Evolutionary conservation across 78 protist genomes (phyloP).

Genomic region (Cavenderia fasciculata): DNA sequence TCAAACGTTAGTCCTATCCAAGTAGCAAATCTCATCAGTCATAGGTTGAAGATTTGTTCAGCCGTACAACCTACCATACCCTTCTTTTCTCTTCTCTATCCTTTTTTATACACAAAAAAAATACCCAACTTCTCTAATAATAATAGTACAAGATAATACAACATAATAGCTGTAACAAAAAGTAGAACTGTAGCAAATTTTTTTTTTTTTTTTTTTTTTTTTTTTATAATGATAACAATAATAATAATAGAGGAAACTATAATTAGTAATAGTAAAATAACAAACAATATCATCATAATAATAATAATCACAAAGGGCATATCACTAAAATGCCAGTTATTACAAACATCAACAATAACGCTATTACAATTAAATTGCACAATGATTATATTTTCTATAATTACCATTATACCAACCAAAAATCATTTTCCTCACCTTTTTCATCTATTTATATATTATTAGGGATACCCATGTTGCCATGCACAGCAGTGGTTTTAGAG

Average conservation of each 20-base stretch:
- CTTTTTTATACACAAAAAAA: too few species aligned
- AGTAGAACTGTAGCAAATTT: too few species aligned
- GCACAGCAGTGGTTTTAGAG: conserved; percentile 94
- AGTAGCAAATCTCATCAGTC: background rate
- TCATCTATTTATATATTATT: background rate
- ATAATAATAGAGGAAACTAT: background rate
- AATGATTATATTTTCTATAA: background rate
- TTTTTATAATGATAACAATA: background rate
- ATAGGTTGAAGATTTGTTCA: background rate
- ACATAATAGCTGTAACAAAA: too few species aligned
- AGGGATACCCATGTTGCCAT: conserved; percentile 83
- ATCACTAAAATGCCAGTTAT: background rate
- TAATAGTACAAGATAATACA: too few species aligned
- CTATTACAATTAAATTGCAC: background rate
- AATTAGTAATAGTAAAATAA: background rate
- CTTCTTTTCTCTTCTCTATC: too few species aligned
- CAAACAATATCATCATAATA: conserved; percentile 1
- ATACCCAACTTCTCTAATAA: too few species aligned
- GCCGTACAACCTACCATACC: too few species aligned
- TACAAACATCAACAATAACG: background rate
- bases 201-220: too few species aligned
- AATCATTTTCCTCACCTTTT: background rate
- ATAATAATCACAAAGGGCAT: background rate
- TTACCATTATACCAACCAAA: background rate
- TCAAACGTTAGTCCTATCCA: background rate